Conservation (phyloP, 169 alveolate genomes). For the Plasmodium cynomolgi region DNA sequence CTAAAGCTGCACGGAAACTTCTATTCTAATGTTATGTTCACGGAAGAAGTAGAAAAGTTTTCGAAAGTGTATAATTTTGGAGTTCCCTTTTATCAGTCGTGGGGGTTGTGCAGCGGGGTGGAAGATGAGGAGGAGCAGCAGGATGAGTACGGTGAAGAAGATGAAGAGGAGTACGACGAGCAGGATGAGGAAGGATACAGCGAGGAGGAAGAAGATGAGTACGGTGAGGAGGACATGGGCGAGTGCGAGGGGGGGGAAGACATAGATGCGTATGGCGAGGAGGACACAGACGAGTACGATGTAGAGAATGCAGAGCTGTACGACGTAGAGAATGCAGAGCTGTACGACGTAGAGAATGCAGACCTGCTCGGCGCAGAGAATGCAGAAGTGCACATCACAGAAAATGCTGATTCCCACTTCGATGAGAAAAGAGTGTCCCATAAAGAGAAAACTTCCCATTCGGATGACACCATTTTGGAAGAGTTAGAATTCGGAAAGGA, state of each 20-base stretch:
- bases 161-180: background rate
- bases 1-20: slow-evolving; percentile 34
- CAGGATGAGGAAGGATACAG: background rate
- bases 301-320: background rate
- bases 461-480: slow-evolving; percentile 29
- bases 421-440: background rate
- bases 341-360: background rate
- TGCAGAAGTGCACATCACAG: background rate
- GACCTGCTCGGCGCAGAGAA: background rate
- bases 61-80: slow-evolving; percentile 49
- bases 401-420: background rate
- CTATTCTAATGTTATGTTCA: slow-evolving; percentile 33
- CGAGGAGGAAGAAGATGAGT: background rate
- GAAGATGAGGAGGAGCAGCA: slow-evolving; percentile 15
- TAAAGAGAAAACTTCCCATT: background rate
- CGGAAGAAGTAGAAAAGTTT: slow-evolving; percentile 37
- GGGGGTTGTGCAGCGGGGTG: background rate
- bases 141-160: background rate
- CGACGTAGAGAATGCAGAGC: background rate
- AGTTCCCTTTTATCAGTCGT: slow-evolving; percentile 13
- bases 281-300: background rate
- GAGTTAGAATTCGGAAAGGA: slow-evolving; percentile 18
- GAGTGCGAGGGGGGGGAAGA: background rate
- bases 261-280: background rate
- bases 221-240: background rate